Base-by-base conservation (phyloP, 2,329 filamentous ascomycete genomes). In the Fusarium nematophilum region DNA sequence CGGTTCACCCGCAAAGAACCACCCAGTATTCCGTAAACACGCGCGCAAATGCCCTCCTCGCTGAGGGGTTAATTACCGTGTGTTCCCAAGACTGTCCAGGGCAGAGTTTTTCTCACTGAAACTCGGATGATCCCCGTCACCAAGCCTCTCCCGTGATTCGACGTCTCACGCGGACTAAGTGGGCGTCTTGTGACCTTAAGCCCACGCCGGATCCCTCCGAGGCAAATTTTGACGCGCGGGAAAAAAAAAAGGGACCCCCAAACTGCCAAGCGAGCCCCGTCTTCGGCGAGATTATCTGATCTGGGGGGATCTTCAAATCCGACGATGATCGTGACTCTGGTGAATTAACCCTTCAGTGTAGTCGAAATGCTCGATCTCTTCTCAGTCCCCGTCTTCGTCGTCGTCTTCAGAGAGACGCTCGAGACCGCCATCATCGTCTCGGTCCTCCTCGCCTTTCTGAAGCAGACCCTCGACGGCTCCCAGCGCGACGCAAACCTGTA, bases 401-500 rank as follows among this genome's bases (percentile, higher is more conserved):
- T 97, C 74, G 89, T 91, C 78, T 96, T 96, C 73, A 88, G 93
- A 70, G 93, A 96, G 78, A 87, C 88, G 37, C 80, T 96, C 47
- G 92, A 96, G 79, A 90, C 90, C 1, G 89, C 85, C 68, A 92
- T 96, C 71, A 91, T 96, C 67, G 87, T 96, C 58, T 95, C 92
- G 0, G 90, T 96, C 13, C 81, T 96, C 21, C 84, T 96, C 25
- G 87, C 92, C 13, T 96, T 95, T 73, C 79, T 96, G 53, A 95
- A 94, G 74, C 90, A 95, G 75, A 91, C 89, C 2, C 83, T 96
- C 36, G 81, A 80, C 59, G 86, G 86, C 3, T 85, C 88, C 4
- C 81, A 86, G 40, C 76, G 82, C 57, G 88, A 93, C 78, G 78
- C 75, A 3, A 71, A 67, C 2, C 77, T 89, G 1, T 90, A 91